A percentile compares a stretch with the other conserved stretches of the same genome.
Conservation (phyloP, 2,329 filamentous ascomycete genomes). For the Cladorrhinum sp. region DNA sequence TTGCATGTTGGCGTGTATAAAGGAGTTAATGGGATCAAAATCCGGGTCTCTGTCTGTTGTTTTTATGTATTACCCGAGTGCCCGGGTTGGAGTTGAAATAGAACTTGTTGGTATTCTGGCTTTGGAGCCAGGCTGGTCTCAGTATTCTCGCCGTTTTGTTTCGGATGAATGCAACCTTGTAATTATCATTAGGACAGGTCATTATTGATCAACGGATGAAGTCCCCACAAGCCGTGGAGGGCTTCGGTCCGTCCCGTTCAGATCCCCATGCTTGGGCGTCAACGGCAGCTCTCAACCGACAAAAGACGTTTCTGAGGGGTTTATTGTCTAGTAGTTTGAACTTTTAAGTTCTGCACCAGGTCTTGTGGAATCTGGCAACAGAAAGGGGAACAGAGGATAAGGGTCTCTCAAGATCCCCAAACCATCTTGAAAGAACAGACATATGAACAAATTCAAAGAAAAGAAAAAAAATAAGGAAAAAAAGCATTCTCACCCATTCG, state of each 20-base stretch:
- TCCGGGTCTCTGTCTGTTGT: background rate
- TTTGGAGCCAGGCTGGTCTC: background rate
- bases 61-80: background rate
- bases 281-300: background rate
- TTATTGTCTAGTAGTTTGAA: no score
- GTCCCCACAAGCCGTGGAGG: background rate
- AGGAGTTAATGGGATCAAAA: background rate
- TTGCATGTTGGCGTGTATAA: background rate
- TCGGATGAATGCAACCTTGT: no score
- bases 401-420: no score
- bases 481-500: background rate
- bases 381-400: no score
- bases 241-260: background rate
- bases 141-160: no score
- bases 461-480: no score
- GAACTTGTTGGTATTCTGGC: background rate
- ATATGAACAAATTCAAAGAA: no score
- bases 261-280: background rate
- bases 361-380: no score
- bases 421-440: no score
- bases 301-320: no score
- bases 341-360: no score
- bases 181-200: background rate
- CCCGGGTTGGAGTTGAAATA: background rate
- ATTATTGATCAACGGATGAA: background rate